A percentile compares a stretch with the other conserved stretches of the same genome.
phyloP scores from a whole-genome alignment of 2,329 filamentous ascomycete genomes.

The Pyrenochaeta sp. region DNA sequence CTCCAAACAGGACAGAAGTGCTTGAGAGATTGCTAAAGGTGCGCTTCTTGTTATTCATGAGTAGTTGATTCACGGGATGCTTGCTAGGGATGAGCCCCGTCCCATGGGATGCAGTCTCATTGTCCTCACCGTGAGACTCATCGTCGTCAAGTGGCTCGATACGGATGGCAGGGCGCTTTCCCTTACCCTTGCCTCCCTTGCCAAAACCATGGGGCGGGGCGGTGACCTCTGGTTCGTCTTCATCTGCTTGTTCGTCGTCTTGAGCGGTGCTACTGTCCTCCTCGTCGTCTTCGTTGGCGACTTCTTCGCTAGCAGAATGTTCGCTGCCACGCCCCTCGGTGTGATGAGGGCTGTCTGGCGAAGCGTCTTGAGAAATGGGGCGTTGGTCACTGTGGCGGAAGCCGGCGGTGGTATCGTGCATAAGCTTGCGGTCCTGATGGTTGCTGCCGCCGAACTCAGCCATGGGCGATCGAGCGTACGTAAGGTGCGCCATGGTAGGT shows the following conservation, averaged over 20 bases:
- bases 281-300: slow-evolving; percentile 44
- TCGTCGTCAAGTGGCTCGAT: slow-evolving; percentile 43
- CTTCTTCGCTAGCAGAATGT: slow-evolving; percentile 39
- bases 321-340: slow-evolving; percentile 34
- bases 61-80: slow-evolving; percentile 36
- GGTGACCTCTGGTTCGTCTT: slow-evolving; percentile 44
- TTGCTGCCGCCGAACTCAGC: slow-evolving; percentile 42
- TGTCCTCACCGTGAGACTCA: slow-evolving; percentile 40
- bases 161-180: slow-evolving; percentile 47
- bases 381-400: slow-evolving; percentile 34
- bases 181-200: slow-evolving; percentile 45
- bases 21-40: slow-evolving; percentile 51
- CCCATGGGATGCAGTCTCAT: slow-evolving; percentile 37
- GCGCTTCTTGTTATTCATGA: slow-evolving; percentile 48
- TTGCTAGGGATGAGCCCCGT: slow-evolving; percentile 42
- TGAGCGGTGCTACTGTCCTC: slow-evolving; percentile 44
- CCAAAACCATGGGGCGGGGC: slow-evolving; percentile 45
- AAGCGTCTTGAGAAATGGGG: slow-evolving; percentile 24
- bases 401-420: slow-evolving; percentile 30
- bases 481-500: slow-evolving; percentile 37
- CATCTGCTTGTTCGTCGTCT: slow-evolving; percentile 44
- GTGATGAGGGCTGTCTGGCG: slow-evolving; percentile 29
- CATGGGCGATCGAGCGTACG: slow-evolving; percentile 31
- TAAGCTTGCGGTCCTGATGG: slow-evolving; percentile 40
- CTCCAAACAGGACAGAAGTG: slow-evolving; percentile 48